Evolutionary conservation across 495 filamentous ascomycete genomes (phyloP), one percentile per base, ranked within the genome.

Genomic region (Aspergillus campestris): DNA sequence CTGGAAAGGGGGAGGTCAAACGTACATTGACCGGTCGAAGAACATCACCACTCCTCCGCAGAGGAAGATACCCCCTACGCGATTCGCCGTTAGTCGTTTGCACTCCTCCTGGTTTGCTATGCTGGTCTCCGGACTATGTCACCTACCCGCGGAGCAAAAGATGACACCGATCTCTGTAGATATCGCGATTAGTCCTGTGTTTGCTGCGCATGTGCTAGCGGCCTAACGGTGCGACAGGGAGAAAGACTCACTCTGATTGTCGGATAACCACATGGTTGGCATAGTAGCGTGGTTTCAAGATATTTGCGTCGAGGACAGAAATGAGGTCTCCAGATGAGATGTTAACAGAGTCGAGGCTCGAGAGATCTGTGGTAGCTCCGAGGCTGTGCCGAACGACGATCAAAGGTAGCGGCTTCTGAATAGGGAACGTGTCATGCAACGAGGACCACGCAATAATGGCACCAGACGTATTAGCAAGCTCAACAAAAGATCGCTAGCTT

Each of bases 91-190:
- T 34, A 47, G 50, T 48, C 53, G 55, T 51, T 40, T 29, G n/a
- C 8, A 27, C 38, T 28, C 31, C 15, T 48, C 39, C 38, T 45
- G 45, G 47, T 12, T 29, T 13, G 28, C 11, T 39, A 6, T 7
- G 7, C 13, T n/a, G n/a, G n/a, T n/a, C n/a, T n/a, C n/a, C n/a
- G n/a, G n/a, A n/a, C n/a, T 7, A 31, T 47, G 33, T 52, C 72
- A 83, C 86, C 63, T 87, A 92, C 89, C 91, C 52, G 86, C 89
- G 59, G 84, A 88, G 75, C 89, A 95, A 73, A 97, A 97, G 65
- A 87, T 84, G 42, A 94, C 87, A 50, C 92, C 92, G 53, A 95
- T 84, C 69, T 97, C 92, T 98, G 50, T 32, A 24, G 34, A 18
- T n/a, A 18, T 47, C 8, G 13, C 40, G 51, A 60, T 51, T 60